Conservation (phyloP, 2,329 filamentous ascomycete genomes). For the Fusarium chuoi region DNA sequence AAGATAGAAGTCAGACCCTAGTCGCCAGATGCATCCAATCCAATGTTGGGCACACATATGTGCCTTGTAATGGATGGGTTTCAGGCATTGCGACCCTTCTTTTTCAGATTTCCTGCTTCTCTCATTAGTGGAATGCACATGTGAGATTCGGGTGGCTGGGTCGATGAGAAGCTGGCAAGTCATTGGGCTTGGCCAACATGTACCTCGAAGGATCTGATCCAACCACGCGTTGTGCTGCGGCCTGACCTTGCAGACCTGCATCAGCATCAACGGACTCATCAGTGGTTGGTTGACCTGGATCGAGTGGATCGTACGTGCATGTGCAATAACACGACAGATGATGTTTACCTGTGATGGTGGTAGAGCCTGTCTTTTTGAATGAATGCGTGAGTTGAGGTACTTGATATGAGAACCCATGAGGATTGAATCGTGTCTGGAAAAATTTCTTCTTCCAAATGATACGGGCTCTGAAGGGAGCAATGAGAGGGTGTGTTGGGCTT, state of each 20-base stretch:
- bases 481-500: slow-evolving; percentile 23
- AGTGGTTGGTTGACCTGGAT: slow-evolving; percentile 29
- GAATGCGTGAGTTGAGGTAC: not conserved
- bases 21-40: slow-evolving; percentile 14
- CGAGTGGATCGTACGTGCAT: slow-evolving; percentile 34
- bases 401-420: not conserved
- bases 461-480: slow-evolving; percentile 6
- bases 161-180: slow-evolving; percentile 8
- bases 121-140: slow-evolving; percentile 37
- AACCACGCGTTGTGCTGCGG: slow-evolving; percentile 32
- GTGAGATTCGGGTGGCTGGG: slow-evolving; percentile 35
- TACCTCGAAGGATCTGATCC: slow-evolving; percentile 35
- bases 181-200: slow-evolving; percentile 25
- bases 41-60: slow-evolving; percentile 13
- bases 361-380: not conserved
- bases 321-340: slow-evolving; percentile 14
- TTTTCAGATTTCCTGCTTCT: slow-evolving; percentile 4
- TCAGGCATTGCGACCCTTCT: slow-evolving; percentile 21
- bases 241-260: slow-evolving; percentile 38
- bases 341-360: slow-evolving; percentile 2
- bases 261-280: slow-evolving; percentile 24
- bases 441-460: not conserved
- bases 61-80: slow-evolving; percentile 8
- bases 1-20: slow-evolving; percentile 11
- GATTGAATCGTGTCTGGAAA: not conserved